Evolutionary conservation across 371 early-diverging fungal species (phyloP).

Genomic region (Mortierella sp.): DNA sequence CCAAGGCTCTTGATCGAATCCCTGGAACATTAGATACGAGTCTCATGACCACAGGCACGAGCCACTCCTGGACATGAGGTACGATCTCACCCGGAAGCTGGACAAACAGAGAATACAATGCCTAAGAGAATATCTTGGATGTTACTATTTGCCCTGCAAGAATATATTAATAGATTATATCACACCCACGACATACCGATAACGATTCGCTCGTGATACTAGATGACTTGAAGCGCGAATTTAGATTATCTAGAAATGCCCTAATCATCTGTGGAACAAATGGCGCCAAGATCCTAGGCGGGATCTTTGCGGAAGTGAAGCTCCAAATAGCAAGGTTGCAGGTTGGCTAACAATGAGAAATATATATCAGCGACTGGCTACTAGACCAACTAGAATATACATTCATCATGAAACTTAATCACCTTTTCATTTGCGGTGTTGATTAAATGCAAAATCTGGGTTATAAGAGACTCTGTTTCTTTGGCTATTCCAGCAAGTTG

Average conservation of each 20-base stretch:
- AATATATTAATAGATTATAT: background rate
- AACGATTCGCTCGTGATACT: constrained; percentile 33
- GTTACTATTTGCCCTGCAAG: background rate
- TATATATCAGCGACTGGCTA: background rate
- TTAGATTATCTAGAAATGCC: constrained; percentile 24
- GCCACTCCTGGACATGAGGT: constrained; percentile 26
- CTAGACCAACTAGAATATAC: background rate
- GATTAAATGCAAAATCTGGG: constrained; percentile 10
- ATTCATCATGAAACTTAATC: background rate
- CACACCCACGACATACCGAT: constrained; percentile 7
- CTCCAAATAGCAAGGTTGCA: constrained; percentile 39
- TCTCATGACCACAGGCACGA: constrained; percentile 25
- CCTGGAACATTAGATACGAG: constrained; percentile 34
- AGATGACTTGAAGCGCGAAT: constrained; percentile 34
- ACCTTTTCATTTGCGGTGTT: constrained; percentile 23
- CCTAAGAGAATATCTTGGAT: background rate
- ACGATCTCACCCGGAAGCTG: constrained; percentile 40
- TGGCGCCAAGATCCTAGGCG: constrained; percentile 12
- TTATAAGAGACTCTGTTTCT: constrained; percentile 14
- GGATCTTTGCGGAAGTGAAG: constrained; percentile 18
- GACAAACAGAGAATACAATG: constrained; percentile 14
- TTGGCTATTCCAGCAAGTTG: background rate
- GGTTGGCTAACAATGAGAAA: constrained; percentile 7
- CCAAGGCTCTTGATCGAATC: constrained; percentile 37
- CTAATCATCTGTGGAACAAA: constrained; percentile 30